Conservation (phyloP, 345 rosid genomes). For the Gossypium thurberi region DNA sequence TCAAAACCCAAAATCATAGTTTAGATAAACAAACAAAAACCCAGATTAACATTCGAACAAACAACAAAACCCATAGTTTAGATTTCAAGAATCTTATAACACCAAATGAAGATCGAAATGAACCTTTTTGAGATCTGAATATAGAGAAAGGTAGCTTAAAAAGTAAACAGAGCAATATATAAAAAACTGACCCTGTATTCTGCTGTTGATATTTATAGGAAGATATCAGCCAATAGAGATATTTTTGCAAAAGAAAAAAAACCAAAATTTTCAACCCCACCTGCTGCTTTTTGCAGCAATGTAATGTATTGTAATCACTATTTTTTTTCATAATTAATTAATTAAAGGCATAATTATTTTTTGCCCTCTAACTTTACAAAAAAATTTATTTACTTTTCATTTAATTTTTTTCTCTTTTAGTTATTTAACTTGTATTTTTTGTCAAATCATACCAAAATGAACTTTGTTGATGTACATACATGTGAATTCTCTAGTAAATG, state of each 20-base stretch:
- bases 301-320: too few species aligned
- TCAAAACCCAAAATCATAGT: not conserved
- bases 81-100: not conserved
- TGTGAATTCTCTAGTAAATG: too few species aligned
- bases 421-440: too few species aligned
- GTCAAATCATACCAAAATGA: rapidly evolving
- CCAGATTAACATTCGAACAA: not conserved
- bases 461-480: rapidly evolving
- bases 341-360: too few species aligned
- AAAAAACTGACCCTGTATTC: not conserved
- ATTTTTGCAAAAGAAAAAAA: not conserved
- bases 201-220: not conserved
- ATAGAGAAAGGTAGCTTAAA: not conserved
- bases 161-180: not conserved
- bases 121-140: constrained; percentile 4
- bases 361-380: too few species aligned
- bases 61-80: not conserved
- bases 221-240: constrained; percentile 10
- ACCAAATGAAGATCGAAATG: not conserved
- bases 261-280: not conserved
- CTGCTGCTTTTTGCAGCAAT: not conserved
- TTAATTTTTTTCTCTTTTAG: too few species aligned
- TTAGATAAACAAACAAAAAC: not conserved
- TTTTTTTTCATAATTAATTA: too few species aligned
- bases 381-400: too few species aligned